Evolutionary conservation across 306 rosid genomes (phyloP), one percentile per base, ranked within the genome.

Genomic region (Senna siamea): DNA sequence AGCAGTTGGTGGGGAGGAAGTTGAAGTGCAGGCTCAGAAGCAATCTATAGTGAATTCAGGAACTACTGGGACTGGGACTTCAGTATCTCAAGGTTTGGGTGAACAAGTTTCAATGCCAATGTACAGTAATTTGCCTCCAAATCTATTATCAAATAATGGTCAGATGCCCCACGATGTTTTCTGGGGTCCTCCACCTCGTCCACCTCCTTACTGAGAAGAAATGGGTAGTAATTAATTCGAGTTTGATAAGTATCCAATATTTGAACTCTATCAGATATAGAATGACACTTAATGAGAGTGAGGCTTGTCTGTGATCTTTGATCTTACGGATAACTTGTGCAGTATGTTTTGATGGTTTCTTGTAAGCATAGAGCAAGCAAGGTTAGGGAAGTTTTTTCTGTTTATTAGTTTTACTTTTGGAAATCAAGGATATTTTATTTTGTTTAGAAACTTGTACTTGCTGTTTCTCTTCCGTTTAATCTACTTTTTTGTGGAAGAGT

Each of bases 151-250:
- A 3, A 85, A 80, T 55, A 81, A 82, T 67, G 86, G 40, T 37
- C 40, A 85, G 63, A 78, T 85, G 80, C 79, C 83, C 0, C 81
- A 81, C 19, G 93, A 89, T 58, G 72, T 82, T 20, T 89, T 81
- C 28, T 92, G 97, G 97, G 85, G 70, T 34, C 63, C 88, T 73
- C 85, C 75, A 2, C 76, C 86, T 18, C 89, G 63, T 6, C 82
- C 30, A 26, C n/a, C n/a, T n/a, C n/a, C n/a, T n/a, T n/a, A n/a
- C n/a, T n/a, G n/a, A n/a, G n/a, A n/a, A n/a, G n/a, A n/a, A n/a
- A n/a, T n/a, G n/a, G n/a, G n/a, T n/a, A n/a, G n/a, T n/a, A n/a
- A n/a, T n/a, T n/a, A n/a, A n/a, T n/a, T n/a, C n/a, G 30, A 26
- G 30, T 26, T 26, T 26, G 30, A 26, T 26, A 26, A 26, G 30